These are phyloP conservation scores for Maudiozyma saulgeensis DNA, from an alignment of 805 yeast genomes.

Conservation along the genomic window DNA sequence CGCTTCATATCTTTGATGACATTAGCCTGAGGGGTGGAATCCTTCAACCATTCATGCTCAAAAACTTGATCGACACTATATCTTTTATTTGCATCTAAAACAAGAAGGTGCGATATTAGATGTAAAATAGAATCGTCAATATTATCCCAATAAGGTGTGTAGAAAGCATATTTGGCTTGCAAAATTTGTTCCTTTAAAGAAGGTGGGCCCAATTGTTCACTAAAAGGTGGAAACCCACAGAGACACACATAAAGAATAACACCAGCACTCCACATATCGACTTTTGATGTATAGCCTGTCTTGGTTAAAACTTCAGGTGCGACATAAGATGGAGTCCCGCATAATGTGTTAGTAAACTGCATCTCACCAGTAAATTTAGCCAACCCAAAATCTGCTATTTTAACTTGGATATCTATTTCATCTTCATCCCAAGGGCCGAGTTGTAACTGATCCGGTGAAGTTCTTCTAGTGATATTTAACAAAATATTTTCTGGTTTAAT, in stretches of 20 bases:
- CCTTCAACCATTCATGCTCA: constrained; percentile 73
- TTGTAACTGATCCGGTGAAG: constrained; percentile 21
- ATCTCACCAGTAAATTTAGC: constrained; percentile 56
- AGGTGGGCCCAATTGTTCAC: constrained; percentile 76
- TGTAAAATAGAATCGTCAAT: constrained; percentile 58
- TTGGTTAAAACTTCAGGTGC: constrained; percentile 68
- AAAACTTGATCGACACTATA: constrained; percentile 80
- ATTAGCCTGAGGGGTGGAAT: constrained; percentile 2
- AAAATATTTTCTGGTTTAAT: constrained; percentile 72
- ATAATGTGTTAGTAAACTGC: constrained; percentile 64
- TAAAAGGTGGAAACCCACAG: constrained; percentile 80
- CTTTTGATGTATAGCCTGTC: constrained; percentile 55
- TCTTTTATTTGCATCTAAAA: constrained; percentile 57
- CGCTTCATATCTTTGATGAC: constrained; percentile 16
- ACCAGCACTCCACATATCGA: constrained; percentile 78
- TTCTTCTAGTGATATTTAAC: constrained; percentile 39
- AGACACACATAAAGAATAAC: constrained; percentile 68
- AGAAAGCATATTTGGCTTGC: constrained; percentile 59
- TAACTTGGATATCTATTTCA: constrained; percentile 56
- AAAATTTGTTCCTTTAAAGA: constrained; percentile 66
- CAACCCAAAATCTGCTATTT: constrained; percentile 76
- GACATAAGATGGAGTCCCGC: constrained; percentile 84
- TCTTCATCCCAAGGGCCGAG: constrained; percentile 38
- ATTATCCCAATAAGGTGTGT: constrained; percentile 71
- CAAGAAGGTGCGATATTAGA: constrained; percentile 50